Base-by-base conservation (phyloP, 768 basidiomycete genomes). In the Coprinopsis strossmayeri region DNA sequence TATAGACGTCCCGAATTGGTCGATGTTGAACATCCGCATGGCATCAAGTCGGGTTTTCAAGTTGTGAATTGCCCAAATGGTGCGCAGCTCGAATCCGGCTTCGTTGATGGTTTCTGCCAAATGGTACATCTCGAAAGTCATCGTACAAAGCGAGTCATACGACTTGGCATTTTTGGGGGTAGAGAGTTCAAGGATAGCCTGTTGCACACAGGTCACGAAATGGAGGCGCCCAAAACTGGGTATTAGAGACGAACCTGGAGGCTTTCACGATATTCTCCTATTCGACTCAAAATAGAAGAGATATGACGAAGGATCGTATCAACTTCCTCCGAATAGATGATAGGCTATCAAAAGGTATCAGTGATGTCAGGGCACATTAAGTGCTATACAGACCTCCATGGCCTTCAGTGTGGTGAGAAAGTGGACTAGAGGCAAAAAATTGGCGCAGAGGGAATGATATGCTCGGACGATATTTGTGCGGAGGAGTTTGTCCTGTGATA, bases 361-460 rank as follows among this genome's bases (percentile, higher is more conserved):
- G n/a, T n/a, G n/a, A n/a, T n/a, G n/a, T n/a, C n/a, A n/a, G n/a
- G n/a, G n/a, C n/a, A n/a, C n/a, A n/a, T n/a, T n/a, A n/a, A n/a
- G n/a, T n/a, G n/a, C n/a, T n/a, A n/a, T n/a, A 32, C 30, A 32
- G 26, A 53, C 51, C 34, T 60, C 50, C n/a, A 54, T 48, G 4
- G 58, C 46, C 56, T 63, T 39, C 12, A 25, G 15, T 13, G 11
- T 0, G 26, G 15, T 2, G 28, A 34, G 25, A 2, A 44, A 27
- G 23, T 15, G 25, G 49, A 15, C 15, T 15, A 70, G 54, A 9
- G 54, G 54, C 11, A 66, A 48, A 49, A 64, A 67, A 48, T 66
- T 65, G 10, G 64, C 61, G 48, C 66, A 68, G 25, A 68, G 56
- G 0, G 66, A 62, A n/a, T 65, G 63, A 44, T 72, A 72, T 4